Conservation (phyloP, 208 protist genomes). For the Wallacemonas collosoma region DNA sequence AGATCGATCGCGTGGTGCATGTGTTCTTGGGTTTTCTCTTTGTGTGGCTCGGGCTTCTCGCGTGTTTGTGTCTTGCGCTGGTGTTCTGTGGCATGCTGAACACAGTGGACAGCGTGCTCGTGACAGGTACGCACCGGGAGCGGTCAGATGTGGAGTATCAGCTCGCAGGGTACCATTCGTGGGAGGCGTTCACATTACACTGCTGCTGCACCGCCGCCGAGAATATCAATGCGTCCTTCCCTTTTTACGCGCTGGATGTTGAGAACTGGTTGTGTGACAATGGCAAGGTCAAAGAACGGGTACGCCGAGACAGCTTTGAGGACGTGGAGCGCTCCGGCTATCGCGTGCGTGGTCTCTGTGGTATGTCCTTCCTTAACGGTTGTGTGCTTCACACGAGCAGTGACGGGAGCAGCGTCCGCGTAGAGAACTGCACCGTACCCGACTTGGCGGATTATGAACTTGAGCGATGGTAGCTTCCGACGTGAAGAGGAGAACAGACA, state of each 20-base stretch:
- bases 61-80: constrained; percentile 45
- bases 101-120: constrained; percentile 35
- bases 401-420: not conserved
- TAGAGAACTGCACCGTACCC: constrained; percentile 26
- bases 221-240: constrained; percentile 29
- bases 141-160: constrained; percentile 16
- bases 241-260: constrained; percentile 64
- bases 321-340: constrained; percentile 45
- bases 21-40: constrained; percentile 55
- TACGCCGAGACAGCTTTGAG: constrained; percentile 51
- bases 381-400: constrained; percentile 33
- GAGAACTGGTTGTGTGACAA: constrained; percentile 80
- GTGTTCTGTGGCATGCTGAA: constrained; percentile 54
- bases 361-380: constrained; percentile 55
- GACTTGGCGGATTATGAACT: constrained; percentile 18
- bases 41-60: constrained; percentile 44
- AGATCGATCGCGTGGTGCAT: constrained; percentile 43
- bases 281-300: constrained; percentile 69
- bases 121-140: constrained; percentile 31
- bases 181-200: constrained; percentile 52
- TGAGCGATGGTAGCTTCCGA: constrained; percentile 31
- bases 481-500: not conserved
- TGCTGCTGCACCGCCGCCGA: constrained; percentile 63
- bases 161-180: constrained; percentile 58
- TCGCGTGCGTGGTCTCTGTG: constrained; percentile 60